These are phyloP conservation scores for Litchi chinensis DNA, from an alignment of 345 rosid genomes.

Conservation along the genomic window DNA sequence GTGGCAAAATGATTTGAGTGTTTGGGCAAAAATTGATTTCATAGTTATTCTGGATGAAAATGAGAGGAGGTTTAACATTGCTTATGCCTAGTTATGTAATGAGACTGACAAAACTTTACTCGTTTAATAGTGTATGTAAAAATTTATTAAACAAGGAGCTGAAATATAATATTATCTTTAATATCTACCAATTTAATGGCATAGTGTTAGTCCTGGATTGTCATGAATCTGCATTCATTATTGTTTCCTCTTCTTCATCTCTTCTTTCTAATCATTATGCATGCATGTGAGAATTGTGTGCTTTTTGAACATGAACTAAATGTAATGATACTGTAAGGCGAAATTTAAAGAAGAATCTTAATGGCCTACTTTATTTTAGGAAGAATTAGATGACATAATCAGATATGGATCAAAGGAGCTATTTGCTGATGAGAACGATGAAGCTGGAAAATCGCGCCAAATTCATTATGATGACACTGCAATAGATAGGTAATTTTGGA, in stretches of 20 bases:
- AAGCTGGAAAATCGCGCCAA: slow-evolving; percentile 93
- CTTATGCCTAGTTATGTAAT: not conserved
- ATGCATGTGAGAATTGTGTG: not conserved
- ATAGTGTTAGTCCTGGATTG: not conserved
- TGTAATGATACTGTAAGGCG: not conserved
- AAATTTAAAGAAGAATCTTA: slow-evolving; percentile 3
- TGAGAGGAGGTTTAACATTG: not conserved
- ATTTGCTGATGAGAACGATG: slow-evolving; percentile 95
- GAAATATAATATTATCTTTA: not conserved
- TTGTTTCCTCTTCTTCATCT: not conserved
- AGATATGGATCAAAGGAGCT: slow-evolving; percentile 98
- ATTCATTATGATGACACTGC: slow-evolving; percentile 97
- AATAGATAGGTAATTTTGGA: slow-evolving; percentile 71
- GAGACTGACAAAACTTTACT: not conserved
- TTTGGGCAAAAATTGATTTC: not conserved
- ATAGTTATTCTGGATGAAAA: not conserved
- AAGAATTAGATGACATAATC: slow-evolving; percentile 95
- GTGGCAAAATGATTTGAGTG: not conserved
- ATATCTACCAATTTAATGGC: not conserved
- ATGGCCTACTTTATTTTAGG: slow-evolving; percentile 48
- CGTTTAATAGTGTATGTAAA: not conserved
- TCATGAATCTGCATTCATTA: not conserved
- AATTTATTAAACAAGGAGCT: not conserved
- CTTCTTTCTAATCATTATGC: not conserved
- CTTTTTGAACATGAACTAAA: not conserved